Conservation (phyloP, 2,329 filamentous ascomycete species). For the Ceratocystis papillata region DNA sequence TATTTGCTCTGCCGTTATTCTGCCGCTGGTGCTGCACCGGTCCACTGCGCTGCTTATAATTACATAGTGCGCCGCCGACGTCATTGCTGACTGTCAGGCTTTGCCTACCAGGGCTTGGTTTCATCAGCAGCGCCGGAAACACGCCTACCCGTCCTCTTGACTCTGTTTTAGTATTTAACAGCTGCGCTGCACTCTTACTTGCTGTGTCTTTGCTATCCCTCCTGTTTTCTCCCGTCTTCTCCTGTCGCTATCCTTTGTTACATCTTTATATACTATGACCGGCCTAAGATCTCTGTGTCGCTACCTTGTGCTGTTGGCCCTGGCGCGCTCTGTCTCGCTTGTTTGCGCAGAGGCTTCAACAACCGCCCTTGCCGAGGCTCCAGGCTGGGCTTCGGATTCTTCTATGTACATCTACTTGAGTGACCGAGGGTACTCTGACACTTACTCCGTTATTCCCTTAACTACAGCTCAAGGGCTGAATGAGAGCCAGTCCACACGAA, state of each 20-base stretch:
- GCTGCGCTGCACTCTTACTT: background rate
- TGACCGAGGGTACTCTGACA: constrained; percentile 25
- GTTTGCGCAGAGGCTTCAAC: constrained; percentile 6
- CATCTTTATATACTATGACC: background rate
- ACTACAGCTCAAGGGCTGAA: constrained; percentile 37
- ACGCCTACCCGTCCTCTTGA: background rate
- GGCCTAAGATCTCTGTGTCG: constrained; percentile 4
- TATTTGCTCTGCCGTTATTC: background rate
- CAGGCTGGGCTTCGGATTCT: constrained; percentile 9
- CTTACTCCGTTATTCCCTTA: constrained; percentile 38
- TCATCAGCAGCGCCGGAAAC: background rate
- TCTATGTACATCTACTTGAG: constrained; percentile 5
- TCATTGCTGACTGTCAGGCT: constrained; percentile 15
- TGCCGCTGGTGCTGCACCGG: background rate
- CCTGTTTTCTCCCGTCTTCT: background rate
- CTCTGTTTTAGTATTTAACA: background rate
- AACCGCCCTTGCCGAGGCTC: background rate
- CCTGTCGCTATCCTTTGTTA: background rate
- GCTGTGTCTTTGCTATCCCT: background rate
- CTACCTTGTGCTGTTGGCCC: constrained; percentile 3
- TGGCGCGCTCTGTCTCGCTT: background rate
- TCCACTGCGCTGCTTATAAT: background rate
- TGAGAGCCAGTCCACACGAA: constrained; percentile 31
- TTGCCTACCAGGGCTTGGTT: constrained; percentile 7
- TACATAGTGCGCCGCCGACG: constrained; percentile 2